phyloP scores from a whole-genome alignment of 306 rosid genomes.

The Luffa acutangula region DNA sequence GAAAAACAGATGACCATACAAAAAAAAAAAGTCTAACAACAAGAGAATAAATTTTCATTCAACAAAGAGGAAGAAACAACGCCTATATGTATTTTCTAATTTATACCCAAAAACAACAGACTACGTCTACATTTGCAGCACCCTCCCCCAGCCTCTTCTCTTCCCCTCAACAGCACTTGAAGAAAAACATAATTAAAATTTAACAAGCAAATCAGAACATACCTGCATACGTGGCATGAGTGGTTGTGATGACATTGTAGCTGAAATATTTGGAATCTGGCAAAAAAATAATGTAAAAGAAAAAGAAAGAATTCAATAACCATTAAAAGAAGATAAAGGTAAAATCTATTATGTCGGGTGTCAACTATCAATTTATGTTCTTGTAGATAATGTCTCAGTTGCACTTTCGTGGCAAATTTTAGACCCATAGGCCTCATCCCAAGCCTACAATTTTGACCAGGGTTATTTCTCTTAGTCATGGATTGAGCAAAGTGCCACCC shows the following conservation, averaged over 20 bases:
- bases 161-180: neutral
- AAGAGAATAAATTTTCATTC: neutral
- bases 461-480: neutral
- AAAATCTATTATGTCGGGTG: neutral
- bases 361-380: neutral
- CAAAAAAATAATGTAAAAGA: neutral
- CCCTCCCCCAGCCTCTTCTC: neutral
- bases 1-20: too few species aligned
- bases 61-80: neutral
- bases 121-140: neutral
- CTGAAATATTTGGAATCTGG: conserved; percentile 83
- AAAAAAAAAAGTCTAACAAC: neutral
- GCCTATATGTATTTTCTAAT: neutral
- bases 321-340: neutral
- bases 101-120: neutral
- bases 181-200: neutral
- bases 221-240: conserved; percentile 71
- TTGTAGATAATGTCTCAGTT: neutral
- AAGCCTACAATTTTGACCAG: neutral
- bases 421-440: neutral
- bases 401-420: neutral
- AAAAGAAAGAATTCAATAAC: conserved; percentile 8
- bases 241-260: conserved; percentile 69
- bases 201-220: conserved; percentile 19
- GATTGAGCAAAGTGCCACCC: neutral